A percentile compares a stretch with the other conserved stretches of the same genome.
Conservation (phyloP, 2,329 filamentous ascomycete genomes). For the Whalleya microplaca region DNA sequence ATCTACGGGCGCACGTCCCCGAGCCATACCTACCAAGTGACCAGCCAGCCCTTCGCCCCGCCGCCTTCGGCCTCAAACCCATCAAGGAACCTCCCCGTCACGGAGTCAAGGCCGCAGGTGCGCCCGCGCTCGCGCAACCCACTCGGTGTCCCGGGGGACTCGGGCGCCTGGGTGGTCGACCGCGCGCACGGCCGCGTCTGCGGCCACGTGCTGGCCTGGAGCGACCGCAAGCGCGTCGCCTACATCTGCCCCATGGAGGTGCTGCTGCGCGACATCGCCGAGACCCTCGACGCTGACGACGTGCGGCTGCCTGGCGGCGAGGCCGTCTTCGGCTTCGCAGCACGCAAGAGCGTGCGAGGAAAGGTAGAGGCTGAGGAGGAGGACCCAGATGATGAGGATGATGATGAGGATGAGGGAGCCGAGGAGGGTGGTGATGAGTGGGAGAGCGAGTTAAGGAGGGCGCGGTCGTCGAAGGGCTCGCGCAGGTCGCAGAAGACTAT, state of each 20-base stretch:
- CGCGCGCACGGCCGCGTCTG: slow-evolving; percentile 78
- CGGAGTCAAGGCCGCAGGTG: slow-evolving; percentile 14
- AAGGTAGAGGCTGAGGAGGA: slow-evolving; percentile 18
- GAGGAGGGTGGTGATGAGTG: neutral
- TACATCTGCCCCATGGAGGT: slow-evolving; percentile 98
- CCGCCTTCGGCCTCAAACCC: too few relatives aligned
- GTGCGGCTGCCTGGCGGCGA: slow-evolving; percentile 72
- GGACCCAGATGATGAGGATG: slow-evolving; percentile 37
- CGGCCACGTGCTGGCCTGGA: slow-evolving; percentile 90
- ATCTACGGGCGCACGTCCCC: slow-evolving; percentile 83
- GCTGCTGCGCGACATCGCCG: slow-evolving; percentile 80
- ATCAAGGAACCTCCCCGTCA: slow-evolving; percentile 11
- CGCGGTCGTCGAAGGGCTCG: too few relatives aligned
- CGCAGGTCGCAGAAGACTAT: slow-evolving; percentile 29
- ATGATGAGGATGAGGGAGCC: slow-evolving; percentile 14
- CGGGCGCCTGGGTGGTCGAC: slow-evolving; percentile 90
- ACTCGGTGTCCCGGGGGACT: slow-evolving; percentile 81
- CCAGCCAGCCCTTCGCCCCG: slow-evolving; percentile 41
- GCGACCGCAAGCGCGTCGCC: slow-evolving; percentile 75
- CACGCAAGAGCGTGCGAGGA: neutral
- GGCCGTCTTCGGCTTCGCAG: slow-evolving; percentile 40
- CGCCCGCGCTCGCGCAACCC: slow-evolving; percentile 36
- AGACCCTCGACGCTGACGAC: slow-evolving; percentile 70
- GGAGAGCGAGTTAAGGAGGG: too few relatives aligned
- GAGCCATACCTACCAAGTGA: slow-evolving; percentile 69